Base-by-base conservation (phyloP, 345 rosid species). In the Melastoma malabathricum region DNA sequence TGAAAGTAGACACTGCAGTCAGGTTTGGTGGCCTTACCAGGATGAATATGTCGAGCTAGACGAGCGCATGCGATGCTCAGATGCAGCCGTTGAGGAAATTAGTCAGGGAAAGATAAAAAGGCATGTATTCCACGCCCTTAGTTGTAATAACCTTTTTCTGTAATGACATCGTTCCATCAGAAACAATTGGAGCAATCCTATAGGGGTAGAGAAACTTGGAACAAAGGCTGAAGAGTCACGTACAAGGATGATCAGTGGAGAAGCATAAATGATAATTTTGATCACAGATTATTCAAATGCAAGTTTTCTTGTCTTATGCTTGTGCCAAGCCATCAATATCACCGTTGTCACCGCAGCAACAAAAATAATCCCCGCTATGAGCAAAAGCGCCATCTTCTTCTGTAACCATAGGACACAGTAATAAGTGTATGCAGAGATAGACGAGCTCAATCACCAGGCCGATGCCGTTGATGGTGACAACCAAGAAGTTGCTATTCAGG, bases 81-180 rank as follows among this genome's bases (percentile, higher is more conserved):
- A 53, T 7, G 51, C 48, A 17, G 1, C 72, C 78, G 20, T 78
- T 78, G 4, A 49, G 17, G 23, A 68, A 72, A 49, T 13, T 34
- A 10, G 84, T 62, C 27, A 75, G 5, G 2, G 74, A 78, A 46
- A 75, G 76, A 52, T 2, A 59, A 17, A 72, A 46, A 8, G 80
- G 84, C 76, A 75, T 78, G 56, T 52, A 75, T 51, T 78, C 59
- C 44, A 78, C 80, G 39, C 84, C 75, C 74, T 61, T 72, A 0
- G 84, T 78, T 1, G 10, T 58, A 13, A 67, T 63, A 39, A 75
- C 84, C 51, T 69, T 69, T 49, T 41, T 57, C 80, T 73, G 69
- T 58, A 19, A 3, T 34, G 15, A 29, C 9, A 10, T 4, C 8
- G 38, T 29, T 29, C 9, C 38, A 29, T 6, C 38, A 29, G 5